Base-by-base conservation (phyloP, 495 filamentous ascomycete genomes). In the Aspergillus funiculosus region DNA sequence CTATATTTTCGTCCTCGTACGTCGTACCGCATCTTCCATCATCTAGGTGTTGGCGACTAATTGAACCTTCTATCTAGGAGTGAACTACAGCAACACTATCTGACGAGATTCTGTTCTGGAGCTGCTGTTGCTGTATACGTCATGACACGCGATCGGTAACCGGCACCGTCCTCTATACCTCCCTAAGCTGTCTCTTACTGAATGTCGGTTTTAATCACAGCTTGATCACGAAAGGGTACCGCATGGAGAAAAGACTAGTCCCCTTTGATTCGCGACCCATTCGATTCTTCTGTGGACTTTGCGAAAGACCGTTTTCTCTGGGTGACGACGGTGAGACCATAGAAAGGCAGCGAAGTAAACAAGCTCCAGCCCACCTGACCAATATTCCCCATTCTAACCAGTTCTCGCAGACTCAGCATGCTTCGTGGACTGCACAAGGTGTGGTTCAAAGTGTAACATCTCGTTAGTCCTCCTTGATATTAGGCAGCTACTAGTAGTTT, bases 141-240 rank as follows among this genome's bases (percentile, higher is more conserved):
- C 17, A 64, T 64, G 58, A 64, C 40, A 13, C 48, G 56, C 40
- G 58, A 64, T 55, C 57, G 59, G 61, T 64, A 52, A n/a, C n/a
- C n/a, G n/a, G n/a, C n/a, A n/a, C n/a, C n/a, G n/a, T n/a, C n/a
- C n/a, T n/a, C n/a, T n/a, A n/a, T n/a, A n/a, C n/a, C n/a, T n/a
- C n/a, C n/a, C n/a, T n/a, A n/a, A n/a, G n/a, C n/a, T n/a, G n/a
- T n/a, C n/a, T n/a, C n/a, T n/a, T n/a, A n/a, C n/a, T n/a, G n/a
- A n/a, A 57, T 49, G 1, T 6, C 37, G 29, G 27, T 9, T 8
- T 1, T n/a, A 3, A 9, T 35, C 6, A 5, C 19, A 64, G 61
- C 14, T 37, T 61, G 15, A 64, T 64, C 37, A 64, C 57, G 9
- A 61, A 64, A 45, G 61, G 61, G 6, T 64, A 61, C 38, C 53